A percentile compares a stretch with the other conserved stretches of the same genome.
These are phyloP conservation scores for Penicillium canariense DNA, from an alignment of 495 filamentous ascomycete genomes.

Conservation along the genomic window DNA sequence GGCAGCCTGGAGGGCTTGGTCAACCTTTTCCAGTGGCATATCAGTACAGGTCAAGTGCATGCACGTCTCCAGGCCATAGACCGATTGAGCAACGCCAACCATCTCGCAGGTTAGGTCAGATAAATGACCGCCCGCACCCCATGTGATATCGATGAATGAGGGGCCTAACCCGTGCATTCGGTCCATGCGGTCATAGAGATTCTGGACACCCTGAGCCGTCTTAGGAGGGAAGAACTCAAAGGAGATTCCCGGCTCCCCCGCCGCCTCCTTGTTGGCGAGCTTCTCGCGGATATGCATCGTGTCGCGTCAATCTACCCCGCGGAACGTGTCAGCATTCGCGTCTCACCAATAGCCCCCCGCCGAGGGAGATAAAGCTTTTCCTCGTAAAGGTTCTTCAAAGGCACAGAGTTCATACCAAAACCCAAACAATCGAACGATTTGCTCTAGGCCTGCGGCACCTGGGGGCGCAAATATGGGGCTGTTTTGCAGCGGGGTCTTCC, in stretches of 20 bases:
- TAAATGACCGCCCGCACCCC: conserved; percentile 91
- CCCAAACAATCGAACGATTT: conserved; percentile 7
- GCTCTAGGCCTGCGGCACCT: conserved; percentile 7
- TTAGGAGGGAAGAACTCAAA: conserved; percentile 99
- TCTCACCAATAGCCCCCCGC: background rate
- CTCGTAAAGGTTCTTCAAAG: background rate
- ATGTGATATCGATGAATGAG: conserved; percentile 96
- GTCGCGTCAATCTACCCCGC: conserved; percentile 18
- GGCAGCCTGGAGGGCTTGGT: conserved; percentile 80
- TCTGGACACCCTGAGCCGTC: conserved; percentile 95
- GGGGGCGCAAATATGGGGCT: conserved; percentile 8
- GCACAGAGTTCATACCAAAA: background rate
- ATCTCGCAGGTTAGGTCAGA: conserved; percentile 95
- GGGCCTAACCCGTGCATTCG: conserved; percentile 95
- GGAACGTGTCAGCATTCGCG: conserved; percentile 9
- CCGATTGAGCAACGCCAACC: conserved; percentile 95
- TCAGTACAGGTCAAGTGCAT: conserved; percentile 99
- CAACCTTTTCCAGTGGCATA: conserved; percentile 89
- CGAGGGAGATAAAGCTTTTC: background rate
- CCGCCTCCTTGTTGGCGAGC: conserved; percentile 74
- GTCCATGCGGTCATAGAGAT: conserved; percentile 99
- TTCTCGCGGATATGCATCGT: conserved; percentile 90
- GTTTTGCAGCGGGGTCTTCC: conserved; percentile 12
- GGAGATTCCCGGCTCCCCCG: conserved; percentile 81
- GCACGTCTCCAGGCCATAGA: conserved; percentile 94